A percentile compares a stretch with the other conserved stretches of the same genome.
These are phyloP conservation scores for Coniochaeta prunicola DNA, from an alignment of 2,329 filamentous ascomycete species.

Conservation along the genomic window DNA sequence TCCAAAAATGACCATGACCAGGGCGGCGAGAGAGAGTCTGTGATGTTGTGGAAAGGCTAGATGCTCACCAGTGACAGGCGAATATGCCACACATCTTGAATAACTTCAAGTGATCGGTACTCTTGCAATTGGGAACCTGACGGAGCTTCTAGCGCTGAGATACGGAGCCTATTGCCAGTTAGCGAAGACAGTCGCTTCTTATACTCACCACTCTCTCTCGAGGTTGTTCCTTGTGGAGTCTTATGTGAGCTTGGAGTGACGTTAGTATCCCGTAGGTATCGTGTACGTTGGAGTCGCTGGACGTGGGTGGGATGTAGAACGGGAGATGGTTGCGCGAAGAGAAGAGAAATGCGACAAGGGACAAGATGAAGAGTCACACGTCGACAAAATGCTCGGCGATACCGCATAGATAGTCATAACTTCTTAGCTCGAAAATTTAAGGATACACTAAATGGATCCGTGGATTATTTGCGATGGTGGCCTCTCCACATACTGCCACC, in stretches of 20 bases:
- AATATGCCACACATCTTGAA: conserved; percentile 87
- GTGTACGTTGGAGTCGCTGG: neutral
- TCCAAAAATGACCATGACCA: conserved; percentile 19
- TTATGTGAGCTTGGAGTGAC: neutral
- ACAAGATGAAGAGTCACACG: conserved; percentile 1
- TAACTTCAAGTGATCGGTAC: conserved; percentile 1
- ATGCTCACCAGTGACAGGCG: conserved; percentile 78
- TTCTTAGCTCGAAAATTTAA: conserved; percentile 1
- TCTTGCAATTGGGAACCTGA: conserved; percentile 2
- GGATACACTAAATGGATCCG: neutral
- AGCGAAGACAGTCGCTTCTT: conserved; percentile 13
- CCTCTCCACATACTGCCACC: neutral
- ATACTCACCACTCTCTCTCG: conserved; percentile 8
- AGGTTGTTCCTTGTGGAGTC: neutral
- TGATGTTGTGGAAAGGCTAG: conserved; percentile 18
- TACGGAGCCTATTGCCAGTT: conserved; percentile 14
- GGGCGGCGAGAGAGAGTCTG: conserved; percentile 3
- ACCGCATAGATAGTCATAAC: neutral
- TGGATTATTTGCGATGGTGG: neutral
- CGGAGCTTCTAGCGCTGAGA: conserved; percentile 10
- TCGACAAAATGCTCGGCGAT: neutral
- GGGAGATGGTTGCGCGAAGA: neutral
- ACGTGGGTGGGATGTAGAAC: neutral
- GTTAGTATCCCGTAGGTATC: neutral
- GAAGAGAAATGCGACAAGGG: neutral